A percentile compares a stretch with the other conserved stretches of the same genome.
Conservation (phyloP, 2,329 filamentous ascomycete species). For the Exophiala spinifera region DNA sequence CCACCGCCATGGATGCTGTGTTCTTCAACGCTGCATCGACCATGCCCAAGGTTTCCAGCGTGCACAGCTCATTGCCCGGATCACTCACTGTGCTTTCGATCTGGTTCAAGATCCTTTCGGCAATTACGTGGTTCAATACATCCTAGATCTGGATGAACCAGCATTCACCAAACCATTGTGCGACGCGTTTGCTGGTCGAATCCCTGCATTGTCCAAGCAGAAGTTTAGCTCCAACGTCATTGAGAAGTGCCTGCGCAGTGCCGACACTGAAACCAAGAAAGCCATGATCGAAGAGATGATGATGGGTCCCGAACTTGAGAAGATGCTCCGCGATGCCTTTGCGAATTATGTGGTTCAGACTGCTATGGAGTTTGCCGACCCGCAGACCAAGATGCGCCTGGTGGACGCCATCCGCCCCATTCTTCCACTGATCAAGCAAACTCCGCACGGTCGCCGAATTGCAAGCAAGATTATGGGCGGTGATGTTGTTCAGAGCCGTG, state of each 20-base stretch:
- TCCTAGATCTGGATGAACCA: constrained; percentile 86
- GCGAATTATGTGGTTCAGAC: constrained; percentile 99
- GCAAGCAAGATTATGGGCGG: constrained; percentile 74
- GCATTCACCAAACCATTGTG: constrained; percentile 88
- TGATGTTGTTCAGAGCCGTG: constrained; percentile 43
- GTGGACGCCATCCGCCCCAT: constrained; percentile 84
- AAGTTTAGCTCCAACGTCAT: constrained; percentile 99
- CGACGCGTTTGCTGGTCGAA: constrained; percentile 70
- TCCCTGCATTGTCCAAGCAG: constrained; percentile 75
- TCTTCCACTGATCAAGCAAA: constrained; percentile 78
- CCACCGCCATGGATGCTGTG: constrained; percentile 95
- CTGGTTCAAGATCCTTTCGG: constrained; percentile 96
- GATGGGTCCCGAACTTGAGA: constrained; percentile 72
- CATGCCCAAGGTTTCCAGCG: constrained; percentile 91
- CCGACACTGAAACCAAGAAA: constrained; percentile 69
- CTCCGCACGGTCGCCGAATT: constrained; percentile 91
- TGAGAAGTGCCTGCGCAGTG: constrained; percentile 89
- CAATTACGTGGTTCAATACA: constrained; percentile 99
- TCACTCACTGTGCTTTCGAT: constrained; percentile 81
- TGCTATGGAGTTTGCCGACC: constrained; percentile 79
- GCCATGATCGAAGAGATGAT: constrained; percentile 82
- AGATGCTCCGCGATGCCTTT: constrained; percentile 84
- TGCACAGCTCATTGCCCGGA: constrained; percentile 76
- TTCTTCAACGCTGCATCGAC: constrained; percentile 96
- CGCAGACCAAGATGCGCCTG: constrained; percentile 68